phyloP scores from a whole-genome alignment of 305 asterid species.

The Ruellia speciosa region DNA sequence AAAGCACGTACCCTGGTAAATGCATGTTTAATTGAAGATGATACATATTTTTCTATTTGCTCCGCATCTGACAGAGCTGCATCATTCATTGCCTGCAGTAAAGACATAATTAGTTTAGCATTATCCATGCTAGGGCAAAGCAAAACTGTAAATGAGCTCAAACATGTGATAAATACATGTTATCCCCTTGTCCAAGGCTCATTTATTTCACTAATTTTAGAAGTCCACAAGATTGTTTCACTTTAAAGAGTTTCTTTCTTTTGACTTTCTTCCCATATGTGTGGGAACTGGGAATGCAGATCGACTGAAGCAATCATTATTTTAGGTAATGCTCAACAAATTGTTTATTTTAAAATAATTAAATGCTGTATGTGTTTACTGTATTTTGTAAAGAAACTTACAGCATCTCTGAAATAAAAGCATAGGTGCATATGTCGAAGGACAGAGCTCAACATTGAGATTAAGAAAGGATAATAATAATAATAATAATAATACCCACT shows the following conservation, averaged over 20 bases:
- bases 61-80: slow-evolving; percentile 56
- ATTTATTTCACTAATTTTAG: no score
- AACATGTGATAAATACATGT: neutral
- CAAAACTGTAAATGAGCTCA: slow-evolving; percentile 3
- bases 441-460: slow-evolving; percentile 20
- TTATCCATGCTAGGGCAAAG: slow-evolving; percentile 11
- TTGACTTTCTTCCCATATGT: slow-evolving; percentile 11
- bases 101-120: slow-evolving; percentile 24
- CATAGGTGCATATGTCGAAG: neutral
- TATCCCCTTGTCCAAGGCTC: no score
- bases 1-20: slow-evolving; percentile 60
- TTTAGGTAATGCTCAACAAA: no score
- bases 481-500: slow-evolving; percentile 49
- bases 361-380: no score
- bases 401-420: no score
- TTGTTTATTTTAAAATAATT: no score
- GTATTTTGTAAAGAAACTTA: no score
- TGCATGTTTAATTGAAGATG: slow-evolving; percentile 78
- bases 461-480: slow-evolving; percentile 19
- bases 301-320: slow-evolving; percentile 6
- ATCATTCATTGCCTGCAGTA: slow-evolving; percentile 59
- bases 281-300: neutral
- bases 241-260: neutral
- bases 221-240: slow-evolving; percentile 12
- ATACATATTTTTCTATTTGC: slow-evolving; percentile 79